Evolutionary conservation across 306 rosid species (phyloP).

Genomic region (Gastrolobium bilobum): DNA sequence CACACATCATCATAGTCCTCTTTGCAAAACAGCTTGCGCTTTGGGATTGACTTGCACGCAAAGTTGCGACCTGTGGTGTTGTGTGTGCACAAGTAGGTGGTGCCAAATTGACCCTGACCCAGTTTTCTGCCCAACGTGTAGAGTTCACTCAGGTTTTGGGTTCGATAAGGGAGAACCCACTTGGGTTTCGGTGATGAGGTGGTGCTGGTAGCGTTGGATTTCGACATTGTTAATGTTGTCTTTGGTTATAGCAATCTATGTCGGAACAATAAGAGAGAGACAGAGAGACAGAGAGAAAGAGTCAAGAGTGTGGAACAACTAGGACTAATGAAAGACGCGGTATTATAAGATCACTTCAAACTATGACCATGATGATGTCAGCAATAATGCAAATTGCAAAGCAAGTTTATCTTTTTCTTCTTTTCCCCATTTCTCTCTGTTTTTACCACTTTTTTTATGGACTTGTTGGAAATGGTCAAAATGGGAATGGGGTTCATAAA

Average conservation of each 20-base stretch:
- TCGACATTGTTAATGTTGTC: constrained; percentile 44
- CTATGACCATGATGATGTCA: background rate
- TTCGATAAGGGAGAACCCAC: constrained; percentile 60
- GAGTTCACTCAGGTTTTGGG: constrained; percentile 52
- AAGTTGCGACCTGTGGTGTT: constrained; percentile 52
- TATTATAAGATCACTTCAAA: background rate
- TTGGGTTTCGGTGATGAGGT: constrained; percentile 45
- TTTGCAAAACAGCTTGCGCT: constrained; percentile 55
- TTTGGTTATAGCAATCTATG: background rate
- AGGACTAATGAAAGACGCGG: background rate
- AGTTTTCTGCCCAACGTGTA: constrained; percentile 59
- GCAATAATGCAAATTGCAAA: constrained; percentile 5
- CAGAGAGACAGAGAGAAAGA: background rate
- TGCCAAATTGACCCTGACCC: constrained; percentile 71
- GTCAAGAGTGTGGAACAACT: background rate
- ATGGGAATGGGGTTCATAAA: background rate
- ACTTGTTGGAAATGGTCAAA: background rate
- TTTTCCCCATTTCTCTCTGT: background rate
- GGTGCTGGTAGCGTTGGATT: constrained; percentile 23
- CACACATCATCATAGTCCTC: constrained; percentile 68
- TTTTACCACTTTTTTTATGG: background rate
- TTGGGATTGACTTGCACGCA: constrained; percentile 71
- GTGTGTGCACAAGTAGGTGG: constrained; percentile 61
- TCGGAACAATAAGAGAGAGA: background rate
- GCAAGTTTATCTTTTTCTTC: background rate